Conservation (phyloP, 2,329 filamentous ascomycete species). For the Leptoxyphium fumago region DNA sequence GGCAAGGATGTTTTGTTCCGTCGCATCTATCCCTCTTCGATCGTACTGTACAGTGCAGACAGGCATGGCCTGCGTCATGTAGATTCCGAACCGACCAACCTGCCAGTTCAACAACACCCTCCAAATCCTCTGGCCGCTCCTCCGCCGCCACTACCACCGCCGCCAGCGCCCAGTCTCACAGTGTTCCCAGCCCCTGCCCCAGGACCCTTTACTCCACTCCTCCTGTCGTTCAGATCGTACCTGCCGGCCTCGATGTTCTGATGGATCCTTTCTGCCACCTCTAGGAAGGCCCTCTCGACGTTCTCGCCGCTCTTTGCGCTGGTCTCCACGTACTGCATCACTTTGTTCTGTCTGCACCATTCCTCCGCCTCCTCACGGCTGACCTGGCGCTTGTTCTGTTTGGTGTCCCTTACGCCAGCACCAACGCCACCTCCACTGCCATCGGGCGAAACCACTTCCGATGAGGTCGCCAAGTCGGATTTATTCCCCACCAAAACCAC, state of each 20-base stretch:
- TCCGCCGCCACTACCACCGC: constrained; percentile 1
- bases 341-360: constrained; percentile 74
- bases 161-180: constrained; percentile 29
- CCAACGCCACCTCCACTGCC: constrained; percentile 9
- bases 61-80: no score
- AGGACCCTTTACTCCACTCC: constrained; percentile 73
- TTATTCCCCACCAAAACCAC: constrained; percentile 95
- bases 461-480: constrained; percentile 53
- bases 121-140: neutral
- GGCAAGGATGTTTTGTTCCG: no score
- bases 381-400: constrained; percentile 60
- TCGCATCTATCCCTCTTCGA: no score
- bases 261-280: constrained; percentile 90
- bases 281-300: constrained; percentile 82
- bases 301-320: constrained; percentile 90
- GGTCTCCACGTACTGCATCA: constrained; percentile 91
- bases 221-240: constrained; percentile 86
- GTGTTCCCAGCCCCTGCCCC: constrained; percentile 32
- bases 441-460: constrained; percentile 17
- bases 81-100: no score
- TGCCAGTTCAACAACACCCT: neutral
- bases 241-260: constrained; percentile 90
- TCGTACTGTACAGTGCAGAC: no score
- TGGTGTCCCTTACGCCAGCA: constrained; percentile 9
- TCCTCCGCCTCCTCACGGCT: constrained; percentile 70